Percentiles rank a stretch among this genome's conserved stretches.
Evolutionary conservation across 352 stramenopile genomes (phyloP).

Genomic region (Vaucheria bursata): DNA sequence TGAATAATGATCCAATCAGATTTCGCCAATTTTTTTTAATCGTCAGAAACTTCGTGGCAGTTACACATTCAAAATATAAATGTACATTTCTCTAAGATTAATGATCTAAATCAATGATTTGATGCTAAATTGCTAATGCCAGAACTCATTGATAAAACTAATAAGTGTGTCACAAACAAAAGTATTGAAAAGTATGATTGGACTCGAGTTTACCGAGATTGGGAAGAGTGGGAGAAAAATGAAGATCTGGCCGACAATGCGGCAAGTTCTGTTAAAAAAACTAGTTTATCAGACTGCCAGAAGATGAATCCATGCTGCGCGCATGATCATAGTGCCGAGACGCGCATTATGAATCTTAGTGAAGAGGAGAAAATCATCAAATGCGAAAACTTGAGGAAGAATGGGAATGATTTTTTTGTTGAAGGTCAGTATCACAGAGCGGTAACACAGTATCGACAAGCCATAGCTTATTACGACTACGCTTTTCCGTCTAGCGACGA

Average conservation of each 20-base stretch:
- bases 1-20: too few relatives aligned
- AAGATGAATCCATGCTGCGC: background rate
- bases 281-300: background rate
- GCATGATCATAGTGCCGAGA: constrained; percentile 3
- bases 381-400: constrained; percentile 16
- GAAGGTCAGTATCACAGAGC: constrained; percentile 41
- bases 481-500: constrained; percentile 21
- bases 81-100: too few relatives aligned
- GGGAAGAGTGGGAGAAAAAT: constrained; percentile 7
- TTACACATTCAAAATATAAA: too few relatives aligned
- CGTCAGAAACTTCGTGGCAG: too few relatives aligned
- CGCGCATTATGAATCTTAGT: constrained; percentile 28
- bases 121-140: too few relatives aligned
- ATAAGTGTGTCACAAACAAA: background rate
- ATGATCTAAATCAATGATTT: too few relatives aligned
- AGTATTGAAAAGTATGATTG: background rate
- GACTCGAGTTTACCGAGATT: constrained; percentile 5
- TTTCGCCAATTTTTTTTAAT: too few relatives aligned
- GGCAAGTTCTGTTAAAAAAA: background rate
- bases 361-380: constrained; percentile 27
- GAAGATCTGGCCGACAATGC: background rate
- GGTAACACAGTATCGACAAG: constrained; percentile 37
- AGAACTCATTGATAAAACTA: too few relatives aligned
- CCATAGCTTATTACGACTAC: constrained; percentile 43
- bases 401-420: constrained; percentile 26